Evolutionary conservation across 768 basidiomycete species (phyloP).

Genomic region (Trametopsis cervina): DNA sequence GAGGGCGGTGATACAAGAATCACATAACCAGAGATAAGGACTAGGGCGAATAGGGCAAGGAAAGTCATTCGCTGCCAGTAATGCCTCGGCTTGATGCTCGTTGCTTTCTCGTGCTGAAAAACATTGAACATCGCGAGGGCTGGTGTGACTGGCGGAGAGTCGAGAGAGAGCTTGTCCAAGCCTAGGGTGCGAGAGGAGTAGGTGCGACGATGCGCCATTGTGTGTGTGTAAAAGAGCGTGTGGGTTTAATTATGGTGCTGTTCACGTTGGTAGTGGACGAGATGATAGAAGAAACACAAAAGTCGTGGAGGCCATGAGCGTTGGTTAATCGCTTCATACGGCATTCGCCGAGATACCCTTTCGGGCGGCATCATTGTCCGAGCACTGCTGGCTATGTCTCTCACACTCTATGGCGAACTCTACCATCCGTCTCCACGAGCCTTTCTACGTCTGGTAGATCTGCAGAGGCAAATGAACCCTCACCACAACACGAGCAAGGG

Average conservation of each 20-base stretch:
- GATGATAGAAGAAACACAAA: slow-evolving; percentile 1
- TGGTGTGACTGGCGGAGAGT: slow-evolving; percentile 23
- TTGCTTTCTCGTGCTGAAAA: slow-evolving; percentile 11
- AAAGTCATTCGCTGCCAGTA: slow-evolving; percentile 46
- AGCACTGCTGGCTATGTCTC: no score
- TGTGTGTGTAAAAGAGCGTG: slow-evolving; percentile 11
- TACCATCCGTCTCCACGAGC: no score
- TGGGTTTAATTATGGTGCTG: slow-evolving; percentile 9
- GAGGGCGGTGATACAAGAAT: slow-evolving; percentile 42
- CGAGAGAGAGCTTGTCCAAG: slow-evolving; percentile 19
- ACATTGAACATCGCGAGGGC: slow-evolving; percentile 20
- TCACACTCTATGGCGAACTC: no score
- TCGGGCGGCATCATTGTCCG: no score
- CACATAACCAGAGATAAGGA: slow-evolving; percentile 47
- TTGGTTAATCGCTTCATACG: no score
- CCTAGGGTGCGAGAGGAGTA: slow-evolving; percentile 22
- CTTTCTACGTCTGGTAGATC: no score
- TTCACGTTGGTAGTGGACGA: slow-evolving; percentile 7
- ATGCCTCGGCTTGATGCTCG: slow-evolving; percentile 30
- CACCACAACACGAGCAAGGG: no score
- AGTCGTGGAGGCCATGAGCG: no score
- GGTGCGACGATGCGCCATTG: slow-evolving; percentile 25
- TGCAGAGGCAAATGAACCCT: no score
- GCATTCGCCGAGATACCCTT: no score
- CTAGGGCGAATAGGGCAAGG: slow-evolving; percentile 45